Evolutionary conservation across 495 filamentous ascomycete species (phyloP).

Genomic region (Penicillium cinerascens): DNA sequence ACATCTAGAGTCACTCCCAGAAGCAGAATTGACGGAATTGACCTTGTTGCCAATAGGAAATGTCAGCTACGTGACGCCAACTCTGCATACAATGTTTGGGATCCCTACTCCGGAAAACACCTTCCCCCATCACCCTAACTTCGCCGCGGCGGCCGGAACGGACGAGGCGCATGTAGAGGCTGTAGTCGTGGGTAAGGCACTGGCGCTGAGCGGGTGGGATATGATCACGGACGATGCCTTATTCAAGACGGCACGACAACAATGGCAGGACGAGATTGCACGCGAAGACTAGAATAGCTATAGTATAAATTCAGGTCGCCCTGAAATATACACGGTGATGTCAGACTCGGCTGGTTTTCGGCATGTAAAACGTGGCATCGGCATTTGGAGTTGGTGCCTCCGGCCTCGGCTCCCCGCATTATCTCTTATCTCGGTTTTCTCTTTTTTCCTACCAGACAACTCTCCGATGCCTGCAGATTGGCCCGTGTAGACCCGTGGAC

Average conservation of each 20-base stretch:
- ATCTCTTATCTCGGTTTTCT: slow-evolving; percentile 6
- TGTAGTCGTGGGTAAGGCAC: slow-evolving; percentile 52
- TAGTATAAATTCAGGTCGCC: too few relatives aligned
- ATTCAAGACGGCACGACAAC: slow-evolving; percentile 29
- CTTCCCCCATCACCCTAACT: slow-evolving; percentile 59
- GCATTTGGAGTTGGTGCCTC: background rate
- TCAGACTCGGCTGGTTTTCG: background rate
- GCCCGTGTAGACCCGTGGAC: too few relatives aligned
- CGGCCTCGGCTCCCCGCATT: background rate
- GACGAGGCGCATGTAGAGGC: slow-evolving; percentile 48
- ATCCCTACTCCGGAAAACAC: slow-evolving; percentile 45
- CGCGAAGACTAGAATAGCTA: slow-evolving; percentile 11
- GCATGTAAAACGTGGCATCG: background rate
- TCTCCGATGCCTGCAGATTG: slow-evolving; percentile 14
- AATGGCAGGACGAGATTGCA: slow-evolving; percentile 28
- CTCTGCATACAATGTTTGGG: slow-evolving; percentile 55
- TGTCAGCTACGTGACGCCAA: slow-evolving; percentile 62
- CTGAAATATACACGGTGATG: background rate
- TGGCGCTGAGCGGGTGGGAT: slow-evolving; percentile 53
- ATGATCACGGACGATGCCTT: slow-evolving; percentile 45
- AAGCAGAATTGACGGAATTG: background rate
- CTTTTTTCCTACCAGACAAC: slow-evolving; percentile 1
- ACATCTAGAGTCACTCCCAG: background rate
- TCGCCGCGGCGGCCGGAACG: slow-evolving; percentile 55
- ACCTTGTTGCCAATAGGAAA: slow-evolving; percentile 39